These are phyloP conservation scores for Aspergillus texensis DNA, from an alignment of 2,329 filamentous ascomycete genomes.

Conservation along the genomic window DNA sequence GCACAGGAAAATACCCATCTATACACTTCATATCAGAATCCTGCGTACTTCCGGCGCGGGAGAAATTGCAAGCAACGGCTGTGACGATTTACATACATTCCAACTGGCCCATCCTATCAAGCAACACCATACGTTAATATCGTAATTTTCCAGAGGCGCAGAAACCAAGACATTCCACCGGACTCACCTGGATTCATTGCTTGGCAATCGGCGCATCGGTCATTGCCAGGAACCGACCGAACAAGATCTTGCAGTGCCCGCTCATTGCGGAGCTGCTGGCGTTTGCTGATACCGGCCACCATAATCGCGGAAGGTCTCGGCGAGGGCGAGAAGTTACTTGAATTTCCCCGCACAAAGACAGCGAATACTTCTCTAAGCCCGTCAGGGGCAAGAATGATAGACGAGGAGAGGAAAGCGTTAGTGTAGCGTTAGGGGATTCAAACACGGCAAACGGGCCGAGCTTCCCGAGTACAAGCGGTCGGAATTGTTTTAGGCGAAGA, in stretches of 20 bases:
- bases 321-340: background rate
- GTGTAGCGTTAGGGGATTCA: conserved; percentile 12
- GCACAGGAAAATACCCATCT: conserved; percentile 95
- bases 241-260: conserved; percentile 87
- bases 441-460: conserved; percentile 20
- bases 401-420: conserved; percentile 17
- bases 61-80: background rate
- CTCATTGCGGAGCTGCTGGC: conserved; percentile 97
- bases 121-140: conserved; percentile 10
- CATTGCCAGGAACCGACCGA: conserved; percentile 82
- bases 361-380: background rate
- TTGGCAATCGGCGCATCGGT: conserved; percentile 89
- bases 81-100: conserved; percentile 67
- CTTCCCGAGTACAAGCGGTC: conserved; percentile 14
- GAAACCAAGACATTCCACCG: background rate
- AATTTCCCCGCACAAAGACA: conserved; percentile 1
- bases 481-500: conserved; percentile 14
- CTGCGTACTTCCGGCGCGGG: background rate
- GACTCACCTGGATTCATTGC: conserved; percentile 84
- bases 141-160: background rate
- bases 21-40: conserved; percentile 4
- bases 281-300: conserved; percentile 82
- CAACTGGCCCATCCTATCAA: conserved; percentile 86
- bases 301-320: conserved; percentile 49
- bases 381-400: conserved; percentile 15